A percentile compares a stretch with the other conserved stretches of the same genome.
These are phyloP conservation scores for Coemansia sp. DNA, from an alignment of 371 early-diverging fungal genomes.

Conservation along the genomic window DNA sequence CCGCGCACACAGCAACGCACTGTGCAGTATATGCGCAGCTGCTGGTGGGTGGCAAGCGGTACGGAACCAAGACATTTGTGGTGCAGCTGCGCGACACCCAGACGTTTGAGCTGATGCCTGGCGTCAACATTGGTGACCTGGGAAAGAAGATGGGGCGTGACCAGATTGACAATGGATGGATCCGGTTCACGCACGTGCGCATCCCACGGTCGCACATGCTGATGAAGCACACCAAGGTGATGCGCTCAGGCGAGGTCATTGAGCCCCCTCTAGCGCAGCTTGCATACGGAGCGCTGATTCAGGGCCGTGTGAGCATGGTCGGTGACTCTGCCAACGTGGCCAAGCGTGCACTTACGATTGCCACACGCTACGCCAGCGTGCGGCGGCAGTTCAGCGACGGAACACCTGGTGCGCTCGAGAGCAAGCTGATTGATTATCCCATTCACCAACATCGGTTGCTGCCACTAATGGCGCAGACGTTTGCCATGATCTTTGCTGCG, in stretches of 20 bases:
- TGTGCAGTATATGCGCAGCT: constrained; percentile 79
- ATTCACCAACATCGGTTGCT: constrained; percentile 91
- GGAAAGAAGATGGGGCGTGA: constrained; percentile 84
- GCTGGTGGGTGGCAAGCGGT: constrained; percentile 69
- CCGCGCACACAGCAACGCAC: constrained; percentile 82
- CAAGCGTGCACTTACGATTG: constrained; percentile 89
- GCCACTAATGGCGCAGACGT: constrained; percentile 86
- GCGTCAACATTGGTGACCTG: constrained; percentile 82
- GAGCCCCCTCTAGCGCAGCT: constrained; percentile 69
- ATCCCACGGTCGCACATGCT: constrained; percentile 84
- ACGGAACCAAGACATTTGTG: constrained; percentile 82
- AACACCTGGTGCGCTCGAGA: constrained; percentile 59
- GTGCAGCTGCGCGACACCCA: constrained; percentile 77
- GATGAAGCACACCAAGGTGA: constrained; percentile 92
- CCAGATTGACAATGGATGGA: constrained; percentile 92
- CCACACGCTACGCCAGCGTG: constrained; percentile 86
- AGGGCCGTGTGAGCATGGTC: constrained; percentile 89
- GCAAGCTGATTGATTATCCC: constrained; percentile 86
- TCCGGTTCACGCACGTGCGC: constrained; percentile 83
- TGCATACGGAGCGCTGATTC: constrained; percentile 88
- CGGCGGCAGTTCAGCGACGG: constrained; percentile 85
- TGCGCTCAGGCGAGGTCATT: constrained; percentile 67
- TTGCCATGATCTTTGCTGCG: constrained; percentile 88
- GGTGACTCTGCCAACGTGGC: constrained; percentile 82
- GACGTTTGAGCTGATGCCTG: constrained; percentile 71